These are phyloP conservation scores for Talaromyces sp. DNA, from an alignment of 2,329 filamentous ascomycete genomes.

Conservation along the genomic window DNA sequence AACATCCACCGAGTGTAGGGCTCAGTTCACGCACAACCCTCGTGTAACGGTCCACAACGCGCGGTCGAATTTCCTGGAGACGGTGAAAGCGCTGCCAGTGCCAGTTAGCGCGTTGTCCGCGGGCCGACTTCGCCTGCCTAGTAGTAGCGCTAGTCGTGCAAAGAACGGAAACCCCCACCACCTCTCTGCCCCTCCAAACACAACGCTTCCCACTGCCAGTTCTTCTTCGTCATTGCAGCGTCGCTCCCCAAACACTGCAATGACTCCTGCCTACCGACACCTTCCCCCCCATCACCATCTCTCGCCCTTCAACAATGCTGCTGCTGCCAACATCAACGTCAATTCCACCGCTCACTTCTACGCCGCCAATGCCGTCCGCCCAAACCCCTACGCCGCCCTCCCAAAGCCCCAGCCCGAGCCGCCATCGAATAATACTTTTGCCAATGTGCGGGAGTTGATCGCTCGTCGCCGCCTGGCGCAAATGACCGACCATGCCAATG, in stretches of 20 bases:
- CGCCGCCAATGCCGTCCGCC: slow-evolving; percentile 18
- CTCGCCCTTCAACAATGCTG: slow-evolving; percentile 2
- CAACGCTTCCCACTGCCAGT: slow-evolving; percentile 23
- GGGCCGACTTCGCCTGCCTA: slow-evolving; percentile 21
- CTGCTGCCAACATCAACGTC: slow-evolving; percentile 5
- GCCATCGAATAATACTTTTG: slow-evolving; percentile 36
- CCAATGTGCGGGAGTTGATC: slow-evolving; percentile 43
- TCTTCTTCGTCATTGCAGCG: slow-evolving; percentile 23
- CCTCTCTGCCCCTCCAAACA: slow-evolving; percentile 24
- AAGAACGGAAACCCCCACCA: slow-evolving; percentile 27
- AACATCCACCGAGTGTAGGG: slow-evolving; percentile 82
- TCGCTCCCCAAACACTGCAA: slow-evolving; percentile 38
- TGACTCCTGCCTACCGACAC: slow-evolving; percentile 46
- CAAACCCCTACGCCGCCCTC: slow-evolving; percentile 24
- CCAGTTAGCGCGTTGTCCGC: slow-evolving; percentile 28
- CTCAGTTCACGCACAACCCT: slow-evolving; percentile 84
- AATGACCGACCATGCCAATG: slow-evolving; percentile 48
- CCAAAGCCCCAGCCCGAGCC: slow-evolving; percentile 24
- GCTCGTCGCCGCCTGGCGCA: slow-evolving; percentile 44
- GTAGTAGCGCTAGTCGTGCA: slow-evolving; percentile 5
- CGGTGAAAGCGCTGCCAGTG: slow-evolving; percentile 38
- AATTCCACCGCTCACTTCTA: slow-evolving; percentile 20
- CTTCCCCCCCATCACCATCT: slow-evolving; percentile 26
- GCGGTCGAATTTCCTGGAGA: slow-evolving; percentile 51
- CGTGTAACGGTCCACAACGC: slow-evolving; percentile 49